Conservation (phyloP, 257 asterid genomes). For the Solanum habrochaites region DNA sequence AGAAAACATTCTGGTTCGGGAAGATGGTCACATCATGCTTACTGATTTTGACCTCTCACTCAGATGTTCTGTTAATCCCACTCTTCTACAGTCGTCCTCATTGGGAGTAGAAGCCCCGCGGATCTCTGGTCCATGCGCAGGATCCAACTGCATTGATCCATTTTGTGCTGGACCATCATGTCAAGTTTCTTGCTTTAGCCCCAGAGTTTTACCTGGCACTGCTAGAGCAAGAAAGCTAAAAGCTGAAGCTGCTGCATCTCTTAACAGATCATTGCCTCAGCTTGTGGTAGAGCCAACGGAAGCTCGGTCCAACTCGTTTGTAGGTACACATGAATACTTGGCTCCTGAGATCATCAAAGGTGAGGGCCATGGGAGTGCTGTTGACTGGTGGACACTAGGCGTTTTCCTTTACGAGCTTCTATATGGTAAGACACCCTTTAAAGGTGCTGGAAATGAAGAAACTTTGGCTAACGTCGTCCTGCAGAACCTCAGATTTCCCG, state of each 20-base stretch:
- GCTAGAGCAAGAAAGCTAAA: constrained; percentile 36
- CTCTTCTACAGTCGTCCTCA: constrained; percentile 35
- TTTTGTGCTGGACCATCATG: constrained; percentile 62
- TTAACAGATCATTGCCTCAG: constrained; percentile 38
- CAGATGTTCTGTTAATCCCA: constrained; percentile 55
- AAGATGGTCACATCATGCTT: constrained; percentile 80
- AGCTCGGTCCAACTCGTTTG: constrained; percentile 75
- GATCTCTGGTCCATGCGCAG: constrained; percentile 57
- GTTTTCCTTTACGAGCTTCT: constrained; percentile 59
- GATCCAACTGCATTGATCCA: constrained; percentile 68
- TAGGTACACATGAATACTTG: constrained; percentile 65
- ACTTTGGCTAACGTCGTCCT: constrained; percentile 45
- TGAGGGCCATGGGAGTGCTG: constrained; percentile 72
- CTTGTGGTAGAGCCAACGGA: constrained; percentile 68
- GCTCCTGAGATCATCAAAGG: constrained; percentile 78
- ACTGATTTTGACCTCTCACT: constrained; percentile 73
- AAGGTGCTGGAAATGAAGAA: constrained; percentile 52
- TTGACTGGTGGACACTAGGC: constrained; percentile 80
- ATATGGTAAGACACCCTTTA: constrained; percentile 59
- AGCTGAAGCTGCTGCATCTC: constrained; percentile 20
- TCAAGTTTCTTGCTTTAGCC: constrained; percentile 54
- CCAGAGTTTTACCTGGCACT: constrained; percentile 24
- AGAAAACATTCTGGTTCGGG: constrained; percentile 61
- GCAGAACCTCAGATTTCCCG: constrained; percentile 44
- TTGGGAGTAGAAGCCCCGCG: constrained; percentile 39